Conservation (phyloP, 75 land plant genomes). For the Pinus albicaulis region DNA sequence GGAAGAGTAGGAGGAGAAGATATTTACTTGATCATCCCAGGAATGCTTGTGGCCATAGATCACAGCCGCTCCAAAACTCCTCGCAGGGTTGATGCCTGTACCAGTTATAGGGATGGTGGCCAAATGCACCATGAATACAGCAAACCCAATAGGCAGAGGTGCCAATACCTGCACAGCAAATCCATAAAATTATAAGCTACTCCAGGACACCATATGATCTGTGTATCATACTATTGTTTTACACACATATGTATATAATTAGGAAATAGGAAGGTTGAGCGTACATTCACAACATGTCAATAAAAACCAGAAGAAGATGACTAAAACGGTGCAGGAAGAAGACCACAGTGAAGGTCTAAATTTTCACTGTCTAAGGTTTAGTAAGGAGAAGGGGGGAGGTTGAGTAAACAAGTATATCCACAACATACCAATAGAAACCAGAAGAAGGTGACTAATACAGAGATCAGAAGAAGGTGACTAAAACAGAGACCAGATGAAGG, state of each 20-base stretch:
- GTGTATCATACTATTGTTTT: too few species aligned
- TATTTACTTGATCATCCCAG: not conserved
- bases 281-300: not conserved
- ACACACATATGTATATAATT: too few species aligned
- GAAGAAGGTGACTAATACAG: not conserved
- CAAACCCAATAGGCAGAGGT: not conserved
- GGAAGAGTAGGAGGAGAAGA: too few species aligned
- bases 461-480: not conserved
- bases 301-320: not conserved
- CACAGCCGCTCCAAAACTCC: conserved; percentile 1
- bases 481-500: not conserved
- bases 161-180: not conserved
- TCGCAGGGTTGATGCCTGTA: not conserved
- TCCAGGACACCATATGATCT: too few species aligned
- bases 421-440: not conserved
- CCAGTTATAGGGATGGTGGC: not conserved
- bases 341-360: not conserved
- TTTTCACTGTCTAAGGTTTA: too few species aligned
- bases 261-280: too few species aligned
- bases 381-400: too few species aligned
- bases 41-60: not conserved
- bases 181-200: not conserved
- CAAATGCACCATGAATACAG: not conserved
- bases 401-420: not conserved
- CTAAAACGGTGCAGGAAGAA: not conserved